Evolutionary conservation across 306 rosid genomes (phyloP), one percentile per base, ranked within the genome.

Genomic region (Cajanus cajan): DNA sequence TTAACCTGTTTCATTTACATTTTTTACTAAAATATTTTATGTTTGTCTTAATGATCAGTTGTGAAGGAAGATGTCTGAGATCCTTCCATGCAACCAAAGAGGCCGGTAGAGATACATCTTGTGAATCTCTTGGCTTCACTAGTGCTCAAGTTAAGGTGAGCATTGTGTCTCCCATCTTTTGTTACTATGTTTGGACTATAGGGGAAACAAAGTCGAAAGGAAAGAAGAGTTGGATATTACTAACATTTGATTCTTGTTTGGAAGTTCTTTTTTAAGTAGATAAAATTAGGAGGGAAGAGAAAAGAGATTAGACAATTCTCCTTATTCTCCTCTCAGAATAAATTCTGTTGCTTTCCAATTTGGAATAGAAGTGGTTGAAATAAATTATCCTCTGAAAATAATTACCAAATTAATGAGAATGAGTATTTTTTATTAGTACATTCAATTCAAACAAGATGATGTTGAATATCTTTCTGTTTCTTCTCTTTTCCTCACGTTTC

Each of bases 51-150:
- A 76, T 77, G 51, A 61, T 64, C 84, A 89, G 92, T 34, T 89
- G 90, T 59, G 90, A 90, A 90, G 96, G 96, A 41, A 83, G 85
- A 44, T 89, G 96, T 86, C 58, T 90, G 80, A 87, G 95, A 84
- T 89, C 93, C 58, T 91, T 91, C 72, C 93, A 91, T 80, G 86
- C 90, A 67, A 82, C 87, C 50, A 15, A 19, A 57, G 85, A 80
- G 69, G 78, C 45, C 39, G 90, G 43, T 33, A 61, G 14, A 31
- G 68, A 76, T 36, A 52, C 71, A 16, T 10, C 12, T 2, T 91
- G 91, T 36, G 77, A 78, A 59, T 85, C 96, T 76, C 96, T 91
- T 82, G 91, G 91, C 41, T 91, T 77, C 73, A 64, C 80, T 24
- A 67, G 2, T 13, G 31, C 67, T 82, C 58, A 86, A 76, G 88